These are phyloP conservation scores for Hyphodiscus sp. DNA, from an alignment of 2,329 filamentous ascomycete genomes.

Conservation along the genomic window DNA sequence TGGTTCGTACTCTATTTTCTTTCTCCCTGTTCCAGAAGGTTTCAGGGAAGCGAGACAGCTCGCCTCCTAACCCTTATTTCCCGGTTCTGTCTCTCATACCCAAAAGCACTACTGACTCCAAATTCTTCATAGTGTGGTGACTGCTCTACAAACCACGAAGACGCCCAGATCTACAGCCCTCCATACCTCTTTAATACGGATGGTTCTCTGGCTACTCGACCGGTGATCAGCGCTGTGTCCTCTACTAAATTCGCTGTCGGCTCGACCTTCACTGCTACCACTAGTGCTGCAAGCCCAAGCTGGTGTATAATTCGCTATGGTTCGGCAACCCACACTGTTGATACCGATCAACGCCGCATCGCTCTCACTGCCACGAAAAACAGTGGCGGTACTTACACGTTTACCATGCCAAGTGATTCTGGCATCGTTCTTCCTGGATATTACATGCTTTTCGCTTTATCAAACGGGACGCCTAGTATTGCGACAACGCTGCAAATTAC, in stretches of 20 bases:
- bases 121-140: conserved; percentile 33
- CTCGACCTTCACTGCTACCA: conserved; percentile 29
- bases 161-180: conserved; percentile 49
- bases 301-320: conserved; percentile 43
- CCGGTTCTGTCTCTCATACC: no score
- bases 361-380: conserved; percentile 31
- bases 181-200: conserved; percentile 46
- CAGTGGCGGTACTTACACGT: conserved; percentile 30
- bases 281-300: conserved; percentile 23
- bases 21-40: no score
- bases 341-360: conserved; percentile 52
- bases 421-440: conserved; percentile 47
- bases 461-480: no score
- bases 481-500: no score
- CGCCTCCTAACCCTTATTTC: no score
- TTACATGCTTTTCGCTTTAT: conserved; percentile 46
- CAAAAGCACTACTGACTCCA: no score
- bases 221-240: conserved; percentile 34
- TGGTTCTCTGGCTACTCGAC: conserved; percentile 36
- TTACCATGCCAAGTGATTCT: conserved; percentile 39
- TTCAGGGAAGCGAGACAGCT: no score
- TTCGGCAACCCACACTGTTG: conserved; percentile 42
- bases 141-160: conserved; percentile 43
- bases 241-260: conserved; percentile 27
- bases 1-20: conserved; percentile 20